Conservation (phyloP, 1,284 basidiomycete species). For the Malassezia slooffiae region DNA sequence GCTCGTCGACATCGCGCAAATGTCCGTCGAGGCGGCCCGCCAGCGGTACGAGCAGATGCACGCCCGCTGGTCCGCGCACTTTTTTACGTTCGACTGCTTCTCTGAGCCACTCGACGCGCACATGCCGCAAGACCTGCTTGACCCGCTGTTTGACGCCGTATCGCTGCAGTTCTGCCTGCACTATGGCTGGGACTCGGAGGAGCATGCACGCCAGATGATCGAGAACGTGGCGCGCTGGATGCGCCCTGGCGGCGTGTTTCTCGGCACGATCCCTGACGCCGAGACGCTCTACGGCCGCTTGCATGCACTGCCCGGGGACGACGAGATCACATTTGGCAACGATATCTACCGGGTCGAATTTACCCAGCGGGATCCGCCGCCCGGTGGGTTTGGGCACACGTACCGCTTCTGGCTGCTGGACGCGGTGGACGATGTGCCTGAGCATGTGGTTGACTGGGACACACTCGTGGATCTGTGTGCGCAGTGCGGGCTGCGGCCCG, state of each 20-base stretch:
- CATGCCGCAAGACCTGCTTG: conserved; percentile 56
- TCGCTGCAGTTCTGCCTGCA: conserved; percentile 99
- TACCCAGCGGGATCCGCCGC: conserved; percentile 50
- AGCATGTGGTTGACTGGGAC: conserved; percentile 90
- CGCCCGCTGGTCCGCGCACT: conserved; percentile 59
- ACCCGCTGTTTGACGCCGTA: conserved; percentile 72
- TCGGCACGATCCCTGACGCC: conserved; percentile 78
- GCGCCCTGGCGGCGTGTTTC: conserved; percentile 70
- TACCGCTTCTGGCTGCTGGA: conserved; percentile 89
- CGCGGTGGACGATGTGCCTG: conserved; percentile 82
- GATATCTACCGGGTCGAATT: conserved; percentile 78
- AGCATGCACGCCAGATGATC: conserved; percentile 82
- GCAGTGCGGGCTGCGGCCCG: conserved; percentile 62
- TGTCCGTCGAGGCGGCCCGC: conserved; percentile 82
- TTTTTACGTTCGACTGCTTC: conserved; percentile 83
- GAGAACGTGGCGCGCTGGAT: conserved; percentile 76
- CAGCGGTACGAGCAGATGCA: conserved; percentile 56
- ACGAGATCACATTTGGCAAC: conserved; percentile 67
- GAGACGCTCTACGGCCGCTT: conserved; percentile 62
- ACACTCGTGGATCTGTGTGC: conserved; percentile 66
- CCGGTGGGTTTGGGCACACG: conserved; percentile 64
- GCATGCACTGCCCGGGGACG: conserved; percentile 52
- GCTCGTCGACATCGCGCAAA: conserved; percentile 76
- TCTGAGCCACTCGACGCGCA: conserved; percentile 58
- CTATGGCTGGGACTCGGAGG: conserved; percentile 83